Base-by-base conservation (phyloP, 2,329 filamentous ascomycete genomes). In the Diaporthe amygdali region DNA sequence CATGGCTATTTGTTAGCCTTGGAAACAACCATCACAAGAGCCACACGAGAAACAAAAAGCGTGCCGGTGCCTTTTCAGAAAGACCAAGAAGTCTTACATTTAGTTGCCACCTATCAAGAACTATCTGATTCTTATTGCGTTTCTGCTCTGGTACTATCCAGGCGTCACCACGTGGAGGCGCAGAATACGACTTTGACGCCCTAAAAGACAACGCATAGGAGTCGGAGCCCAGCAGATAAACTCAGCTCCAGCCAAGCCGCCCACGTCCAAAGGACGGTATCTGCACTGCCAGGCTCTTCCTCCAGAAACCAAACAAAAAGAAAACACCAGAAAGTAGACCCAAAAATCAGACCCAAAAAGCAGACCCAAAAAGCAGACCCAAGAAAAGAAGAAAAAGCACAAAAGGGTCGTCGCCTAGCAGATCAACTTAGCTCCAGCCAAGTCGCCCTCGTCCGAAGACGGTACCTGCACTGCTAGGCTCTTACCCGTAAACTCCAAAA, bases 121-220 rank as follows among this genome's bases (percentile, higher is more conserved):
- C 37, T 39, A 39, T 39, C 37, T 7, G 10, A 39, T 8, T 39
- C 3, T 14, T 39, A 12, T 39, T 39, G 15, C 56, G 55, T 61
- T 61, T 61, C 55, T 61, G 55, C 55, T 63, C 56, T 46, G 39
- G 56, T 34, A 46, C 27, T 63, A 63, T 9, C 56, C 56, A 63
- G 56, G 56, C 56, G 56, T 46, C 39, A 63, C 56, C 56, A 63
- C 27, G 39, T 63, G 39, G 56, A 63, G 56, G 56, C 39, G 27
- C 56, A 63, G 56, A 46, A 46, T 63, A 63, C 39, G 56, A 46
- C 56, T 63, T 63, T 32, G 56, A 61, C 55, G 39, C 55, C 55
- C 39, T 39, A 54, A 54, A 34, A 54, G 2, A 49, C 22, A 12
- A 25, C 9, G 12, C n/a, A n/a, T n/a, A n/a, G 2, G 51, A 12